These are phyloP conservation scores for Neocucurbitaria cava DNA, from an alignment of 2,329 filamentous ascomycete genomes.

Conservation along the genomic window DNA sequence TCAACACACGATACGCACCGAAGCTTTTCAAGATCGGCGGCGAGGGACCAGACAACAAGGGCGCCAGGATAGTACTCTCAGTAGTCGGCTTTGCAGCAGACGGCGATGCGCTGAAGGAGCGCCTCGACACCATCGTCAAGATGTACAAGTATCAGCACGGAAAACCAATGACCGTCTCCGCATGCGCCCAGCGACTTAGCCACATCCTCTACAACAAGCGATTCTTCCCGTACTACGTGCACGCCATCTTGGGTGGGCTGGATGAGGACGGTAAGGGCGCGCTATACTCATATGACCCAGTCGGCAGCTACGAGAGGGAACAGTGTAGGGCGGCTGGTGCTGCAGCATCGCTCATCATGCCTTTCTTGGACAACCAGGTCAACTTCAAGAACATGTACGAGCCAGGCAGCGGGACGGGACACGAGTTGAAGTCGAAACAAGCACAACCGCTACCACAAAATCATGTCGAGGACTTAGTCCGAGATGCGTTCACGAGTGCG, in stretches of 20 bases:
- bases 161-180: conserved; percentile 93
- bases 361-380: conserved; percentile 98
- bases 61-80: conserved; percentile 86
- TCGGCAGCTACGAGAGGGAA: conserved; percentile 96
- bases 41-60: conserved; percentile 82
- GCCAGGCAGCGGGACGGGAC: conserved; percentile 82
- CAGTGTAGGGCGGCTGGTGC: conserved; percentile 94
- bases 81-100: conserved; percentile 97
- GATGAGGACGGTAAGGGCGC: conserved; percentile 95
- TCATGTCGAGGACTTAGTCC: conserved; percentile 85
- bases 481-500: conserved; percentile 97
- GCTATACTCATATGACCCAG: conserved; percentile 96
- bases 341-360: conserved; percentile 94
- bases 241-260: conserved; percentile 90
- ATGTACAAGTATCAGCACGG: conserved; percentile 99
- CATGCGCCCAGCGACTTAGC: conserved; percentile 91
- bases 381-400: conserved; percentile 99
- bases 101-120: conserved; percentile 90
- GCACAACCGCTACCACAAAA: conserved; percentile 71
- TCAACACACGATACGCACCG: conserved; percentile 94
- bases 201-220: conserved; percentile 97
- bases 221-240: conserved; percentile 98
- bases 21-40: conserved; percentile 98
- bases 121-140: conserved; percentile 92
- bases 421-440: conserved; percentile 76